Base-by-base conservation (phyloP, 208 protist species). In the Trypanosoma avium region DNA sequence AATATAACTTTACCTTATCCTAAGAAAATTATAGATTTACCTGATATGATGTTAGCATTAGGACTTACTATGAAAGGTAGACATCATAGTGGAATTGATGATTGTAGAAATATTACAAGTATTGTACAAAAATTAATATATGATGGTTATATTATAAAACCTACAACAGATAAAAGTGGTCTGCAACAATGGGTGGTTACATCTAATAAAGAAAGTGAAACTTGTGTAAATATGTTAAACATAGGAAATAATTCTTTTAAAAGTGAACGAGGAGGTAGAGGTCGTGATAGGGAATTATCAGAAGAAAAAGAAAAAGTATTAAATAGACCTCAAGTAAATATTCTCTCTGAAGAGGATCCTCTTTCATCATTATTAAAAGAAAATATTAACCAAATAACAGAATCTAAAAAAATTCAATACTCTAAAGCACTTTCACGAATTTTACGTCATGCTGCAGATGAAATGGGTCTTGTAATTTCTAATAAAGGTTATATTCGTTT, bases 21-120 rank as follows among this genome's bases (percentile, higher is more conserved):
- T 24, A 21, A n/a, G 10, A 42, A 27, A 33, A 60, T 61, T 19
- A 40, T 1, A 19, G 84, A 83, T 30, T 77, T 97, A 75, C 65
- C 76, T 0, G 79, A 80, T 2, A 91, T 98, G 82, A 67, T 97
- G 19, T 30, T 26, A 19, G 53, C 67, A n/a, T 24, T 95, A 3
- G 69, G 68, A 13, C 75, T 98, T 3, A 3, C 60, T 1, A 73
- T 97, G 17, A 65, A 69, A 8, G 97, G 97, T 3, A 68, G 80
- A 17, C 92, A 96, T 58, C 97, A 98, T 67, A 90, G 77, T 61
- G 97, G 97, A 53, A 90, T 97, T 33, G 93, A 97, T 70, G 97
- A 98, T 72, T 85, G 83, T 47, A 80, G 90, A 24, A 98, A 98
- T 79, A 98, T 98, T 61, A 77, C 93, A 0, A 47, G 64, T 15